phyloP scores from a whole-genome alignment of 176 grass and related monocot species.

The Tuctoria greenei region DNA sequence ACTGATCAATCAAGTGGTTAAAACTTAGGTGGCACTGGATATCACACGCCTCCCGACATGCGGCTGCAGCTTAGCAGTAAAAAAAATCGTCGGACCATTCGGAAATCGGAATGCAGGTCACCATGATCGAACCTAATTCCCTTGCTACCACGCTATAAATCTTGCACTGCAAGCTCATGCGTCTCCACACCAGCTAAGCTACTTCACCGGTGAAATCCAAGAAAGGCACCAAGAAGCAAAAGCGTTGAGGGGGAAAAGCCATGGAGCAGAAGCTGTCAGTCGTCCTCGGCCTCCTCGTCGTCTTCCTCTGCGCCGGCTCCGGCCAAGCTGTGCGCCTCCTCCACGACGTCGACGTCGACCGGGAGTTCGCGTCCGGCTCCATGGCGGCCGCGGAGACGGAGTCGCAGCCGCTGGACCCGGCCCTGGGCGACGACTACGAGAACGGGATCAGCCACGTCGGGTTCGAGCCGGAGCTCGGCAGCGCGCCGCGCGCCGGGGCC shows the following conservation, averaged over 20 bases:
- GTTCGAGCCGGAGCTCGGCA: conserved; percentile 47
- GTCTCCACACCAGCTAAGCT: background rate
- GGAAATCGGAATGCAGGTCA: conserved; percentile 30
- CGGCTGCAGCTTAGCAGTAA: background rate
- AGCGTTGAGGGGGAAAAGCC: background rate
- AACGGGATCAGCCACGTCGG: conserved; percentile 48
- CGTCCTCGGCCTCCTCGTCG: background rate
- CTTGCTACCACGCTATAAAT: conserved; percentile 1
- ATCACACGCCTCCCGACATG: conserved; percentile 3
- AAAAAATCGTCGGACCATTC: background rate
- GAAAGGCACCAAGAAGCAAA: background rate
- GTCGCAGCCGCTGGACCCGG: conserved; percentile 19
- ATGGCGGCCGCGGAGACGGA: conserved; percentile 8
- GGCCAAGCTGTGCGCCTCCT: conserved; percentile 32
- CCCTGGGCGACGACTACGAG: conserved; percentile 39
- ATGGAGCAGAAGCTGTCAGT: conserved; percentile 37
- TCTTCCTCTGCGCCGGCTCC: conserved; percentile 5
- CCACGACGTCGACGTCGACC: conserved; percentile 23
- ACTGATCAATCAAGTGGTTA: background rate
- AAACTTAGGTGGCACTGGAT: conserved; percentile 17
- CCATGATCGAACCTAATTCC: conserved; percentile 45
- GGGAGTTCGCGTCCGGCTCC: conserved; percentile 34
- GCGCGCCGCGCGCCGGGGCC: background rate
- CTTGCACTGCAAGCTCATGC: background rate
- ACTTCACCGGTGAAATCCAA: background rate